These are phyloP conservation scores for Taiozyma onychis DNA, from an alignment of 1,139 yeast species.

Conservation along the genomic window DNA sequence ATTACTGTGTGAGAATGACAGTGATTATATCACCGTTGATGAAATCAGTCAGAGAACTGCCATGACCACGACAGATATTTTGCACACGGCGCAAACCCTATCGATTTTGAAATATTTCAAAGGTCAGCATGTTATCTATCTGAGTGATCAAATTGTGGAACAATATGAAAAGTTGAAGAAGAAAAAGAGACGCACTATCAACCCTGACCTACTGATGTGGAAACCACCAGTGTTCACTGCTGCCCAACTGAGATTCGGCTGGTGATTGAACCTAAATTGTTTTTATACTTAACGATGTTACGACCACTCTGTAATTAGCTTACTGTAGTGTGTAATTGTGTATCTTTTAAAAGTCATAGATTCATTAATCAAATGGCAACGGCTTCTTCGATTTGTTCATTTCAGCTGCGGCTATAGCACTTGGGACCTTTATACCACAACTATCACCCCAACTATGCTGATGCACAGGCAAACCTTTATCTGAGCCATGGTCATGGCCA, in stretches of 20 bases:
- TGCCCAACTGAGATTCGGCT: conserved; percentile 90
- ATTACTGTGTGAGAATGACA: conserved; percentile 57
- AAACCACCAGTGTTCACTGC: conserved; percentile 96
- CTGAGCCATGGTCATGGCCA: conserved; percentile 29
- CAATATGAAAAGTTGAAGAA: conserved; percentile 69
- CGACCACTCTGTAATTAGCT: neutral
- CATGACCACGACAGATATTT: conserved; percentile 94
- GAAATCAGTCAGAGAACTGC: conserved; percentile 83
- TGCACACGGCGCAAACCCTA: conserved; percentile 87
- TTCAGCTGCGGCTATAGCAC: conserved; percentile 87
- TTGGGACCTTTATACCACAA: conserved; percentile 94
- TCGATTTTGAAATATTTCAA: conserved; percentile 88
- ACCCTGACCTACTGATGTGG: conserved; percentile 74
- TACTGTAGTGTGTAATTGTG: neutral
- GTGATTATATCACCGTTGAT: conserved; percentile 77
- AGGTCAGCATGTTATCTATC: conserved; percentile 91
- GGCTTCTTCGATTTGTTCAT: conserved; percentile 39
- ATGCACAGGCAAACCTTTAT: conserved; percentile 22
- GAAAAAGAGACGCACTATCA: conserved; percentile 74
- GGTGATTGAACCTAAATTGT: conserved; percentile 40
- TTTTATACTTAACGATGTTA: neutral
- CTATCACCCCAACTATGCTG: conserved; percentile 91
- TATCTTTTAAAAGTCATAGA: neutral
- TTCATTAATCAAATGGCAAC: conserved; percentile 66
- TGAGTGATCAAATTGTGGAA: conserved; percentile 77